Evolutionary conservation across 768 basidiomycete genomes (phyloP).

Genomic region (Podaxis sp.): DNA sequence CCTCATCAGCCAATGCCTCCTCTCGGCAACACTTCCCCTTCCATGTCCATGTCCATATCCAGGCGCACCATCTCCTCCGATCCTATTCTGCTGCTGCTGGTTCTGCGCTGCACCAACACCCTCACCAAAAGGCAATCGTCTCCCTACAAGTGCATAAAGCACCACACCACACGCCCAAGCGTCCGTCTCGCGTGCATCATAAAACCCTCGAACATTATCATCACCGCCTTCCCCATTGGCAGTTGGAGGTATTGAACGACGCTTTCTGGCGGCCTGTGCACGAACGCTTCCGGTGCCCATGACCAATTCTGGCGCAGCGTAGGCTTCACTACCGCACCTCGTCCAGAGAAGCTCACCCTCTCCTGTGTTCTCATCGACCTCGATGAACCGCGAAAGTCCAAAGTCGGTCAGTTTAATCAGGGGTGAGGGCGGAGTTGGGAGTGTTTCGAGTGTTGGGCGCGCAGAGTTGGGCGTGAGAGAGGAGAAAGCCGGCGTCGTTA

Average conservation of each 20-base stretch:
- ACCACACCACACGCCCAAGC: slow-evolving; percentile 92
- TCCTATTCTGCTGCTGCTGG: slow-evolving; percentile 21
- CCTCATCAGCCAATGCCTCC: slow-evolving; percentile 64
- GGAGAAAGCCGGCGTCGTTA: slow-evolving; percentile 46
- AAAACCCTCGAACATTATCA: slow-evolving; percentile 37
- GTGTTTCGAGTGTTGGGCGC: slow-evolving; percentile 27
- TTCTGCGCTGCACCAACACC: slow-evolving; percentile 30
- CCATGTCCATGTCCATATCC: slow-evolving; percentile 21
- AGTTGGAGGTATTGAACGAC: background rate
- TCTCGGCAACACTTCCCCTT: slow-evolving; percentile 29
- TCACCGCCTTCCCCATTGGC: slow-evolving; percentile 44
- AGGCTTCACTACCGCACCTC: slow-evolving; percentile 85
- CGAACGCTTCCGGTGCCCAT: slow-evolving; percentile 35
- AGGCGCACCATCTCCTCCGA: slow-evolving; percentile 39
- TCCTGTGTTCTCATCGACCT: slow-evolving; percentile 40
- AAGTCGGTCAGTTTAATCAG: slow-evolving; percentile 87
- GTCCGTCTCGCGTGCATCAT: slow-evolving; percentile 85
- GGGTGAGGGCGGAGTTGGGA: slow-evolving; percentile 44
- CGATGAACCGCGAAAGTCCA: slow-evolving; percentile 83
- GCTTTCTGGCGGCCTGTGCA: slow-evolving; percentile 1
- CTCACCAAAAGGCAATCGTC: slow-evolving; percentile 74
- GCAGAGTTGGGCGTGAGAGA: slow-evolving; percentile 21
- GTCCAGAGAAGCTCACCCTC: slow-evolving; percentile 56
- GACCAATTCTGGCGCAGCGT: slow-evolving; percentile 79
- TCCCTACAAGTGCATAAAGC: slow-evolving; percentile 70